phyloP scores from a whole-genome alignment of 2,329 filamentous ascomycete species.

The Colletotrichum trifolii region DNA sequence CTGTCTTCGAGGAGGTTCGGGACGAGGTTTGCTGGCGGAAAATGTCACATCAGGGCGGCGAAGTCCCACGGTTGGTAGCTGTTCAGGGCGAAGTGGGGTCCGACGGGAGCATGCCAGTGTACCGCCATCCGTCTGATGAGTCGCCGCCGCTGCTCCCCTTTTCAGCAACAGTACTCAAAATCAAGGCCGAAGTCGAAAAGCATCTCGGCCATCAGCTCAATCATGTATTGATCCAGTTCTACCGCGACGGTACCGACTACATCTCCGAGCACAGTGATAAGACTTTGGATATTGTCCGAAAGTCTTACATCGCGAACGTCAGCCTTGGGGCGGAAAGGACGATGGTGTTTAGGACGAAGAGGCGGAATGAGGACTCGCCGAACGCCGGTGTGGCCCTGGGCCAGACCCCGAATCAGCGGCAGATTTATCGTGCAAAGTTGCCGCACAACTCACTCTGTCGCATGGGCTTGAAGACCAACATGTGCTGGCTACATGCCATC shows the following conservation, averaged over 20 bases:
- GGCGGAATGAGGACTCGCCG: slow-evolving; percentile 57
- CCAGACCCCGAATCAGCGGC: slow-evolving; percentile 54
- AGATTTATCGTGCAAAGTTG: slow-evolving; percentile 75
- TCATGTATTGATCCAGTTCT: slow-evolving; percentile 92
- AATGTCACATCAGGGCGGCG: slow-evolving; percentile 92
- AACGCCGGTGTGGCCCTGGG: slow-evolving; percentile 34
- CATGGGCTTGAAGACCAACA: slow-evolving; percentile 84
- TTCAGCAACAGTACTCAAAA: slow-evolving; percentile 75
- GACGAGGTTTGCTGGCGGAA: slow-evolving; percentile 86
- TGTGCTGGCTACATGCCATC: slow-evolving; percentile 92
- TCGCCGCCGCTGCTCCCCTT: slow-evolving; percentile 82
- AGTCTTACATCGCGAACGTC: slow-evolving; percentile 89
- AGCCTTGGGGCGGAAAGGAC: slow-evolving; percentile 92
- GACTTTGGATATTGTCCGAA: slow-evolving; percentile 86
- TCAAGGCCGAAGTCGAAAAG: slow-evolving; percentile 76
- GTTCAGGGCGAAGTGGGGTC: slow-evolving; percentile 80
- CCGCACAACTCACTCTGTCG: slow-evolving; percentile 91
- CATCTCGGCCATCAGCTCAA: slow-evolving; percentile 85
- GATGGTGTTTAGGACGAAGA: slow-evolving; percentile 90
- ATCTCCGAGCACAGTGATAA: slow-evolving; percentile 99
- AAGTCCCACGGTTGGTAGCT: slow-evolving; percentile 90
- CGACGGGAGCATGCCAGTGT: slow-evolving; percentile 86
- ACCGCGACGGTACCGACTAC: slow-evolving; percentile 88
- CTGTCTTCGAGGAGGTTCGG: slow-evolving; percentile 76
- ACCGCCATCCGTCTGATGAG: slow-evolving; percentile 92